phyloP scores from a whole-genome alignment of 306 rosid species.

The Luffa aegyptiaca region DNA sequence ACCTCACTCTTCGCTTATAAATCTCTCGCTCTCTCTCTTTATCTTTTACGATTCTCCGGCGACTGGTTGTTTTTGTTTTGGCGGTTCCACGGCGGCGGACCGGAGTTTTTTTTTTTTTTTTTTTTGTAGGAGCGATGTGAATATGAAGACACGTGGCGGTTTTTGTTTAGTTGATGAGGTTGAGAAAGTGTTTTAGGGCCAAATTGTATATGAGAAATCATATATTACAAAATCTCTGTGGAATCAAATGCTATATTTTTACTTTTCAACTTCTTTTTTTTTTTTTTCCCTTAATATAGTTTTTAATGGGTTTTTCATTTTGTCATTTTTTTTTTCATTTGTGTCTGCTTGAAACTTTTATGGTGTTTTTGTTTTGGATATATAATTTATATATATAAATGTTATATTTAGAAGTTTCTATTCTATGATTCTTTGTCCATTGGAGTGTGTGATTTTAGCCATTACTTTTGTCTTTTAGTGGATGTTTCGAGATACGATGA shows the following conservation, averaged over 20 bases:
- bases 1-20: conserved; percentile 50
- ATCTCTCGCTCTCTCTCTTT: not conserved
- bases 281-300: not conserved
- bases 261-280: not conserved
- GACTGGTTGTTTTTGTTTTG: not conserved
- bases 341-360: not conserved
- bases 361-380: not conserved
- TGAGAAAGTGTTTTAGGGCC: not conserved
- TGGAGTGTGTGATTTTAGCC: not conserved
- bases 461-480: not conserved
- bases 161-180: not conserved
- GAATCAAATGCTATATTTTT: not conserved
- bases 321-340: not conserved
- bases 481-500: not conserved
- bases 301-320: not conserved
- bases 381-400: not conserved
- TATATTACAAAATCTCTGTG: not conserved
- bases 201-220: conserved; percentile 9
- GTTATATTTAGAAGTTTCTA: not conserved
- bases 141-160: not conserved
- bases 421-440: not conserved
- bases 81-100: not conserved
- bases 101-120: not conserved
- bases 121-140: not conserved
- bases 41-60: not conserved